These are phyloP conservation scores for Stenogyne calaminthoides DNA, from an alignment of 305 asterid species.

Conservation along the genomic window DNA sequence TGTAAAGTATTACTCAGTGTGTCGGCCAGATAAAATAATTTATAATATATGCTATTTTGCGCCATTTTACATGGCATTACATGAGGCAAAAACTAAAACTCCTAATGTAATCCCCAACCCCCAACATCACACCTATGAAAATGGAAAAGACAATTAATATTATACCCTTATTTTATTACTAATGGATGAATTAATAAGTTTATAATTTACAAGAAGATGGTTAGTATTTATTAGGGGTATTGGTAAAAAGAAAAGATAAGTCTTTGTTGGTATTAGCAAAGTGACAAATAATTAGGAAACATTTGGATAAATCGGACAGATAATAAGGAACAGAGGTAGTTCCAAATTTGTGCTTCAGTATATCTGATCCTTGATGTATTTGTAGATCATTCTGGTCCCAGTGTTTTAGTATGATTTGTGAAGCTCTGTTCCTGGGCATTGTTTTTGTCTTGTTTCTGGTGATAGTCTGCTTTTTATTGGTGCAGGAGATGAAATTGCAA, in stretches of 20 bases:
- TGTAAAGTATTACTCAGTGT: conserved; percentile 14
- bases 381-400: conserved; percentile 6
- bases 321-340: too few relatives aligned
- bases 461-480: conserved; percentile 30
- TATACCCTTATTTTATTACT: too few relatives aligned
- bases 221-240: too few relatives aligned
- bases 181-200: too few relatives aligned
- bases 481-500: conserved; percentile 94
- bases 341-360: neutral
- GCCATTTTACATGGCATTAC: neutral
- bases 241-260: too few relatives aligned
- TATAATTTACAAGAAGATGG: too few relatives aligned
- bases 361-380: conserved; percentile 2
- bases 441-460: conserved; percentile 13
- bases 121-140: neutral
- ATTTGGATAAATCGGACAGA: too few relatives aligned
- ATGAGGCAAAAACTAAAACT: neutral
- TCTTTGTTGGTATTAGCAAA: too few relatives aligned
- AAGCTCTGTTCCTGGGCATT: conserved; percentile 12
- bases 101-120: neutral
- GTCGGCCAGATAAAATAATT: conserved; percentile 2
- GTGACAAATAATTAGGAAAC: too few relatives aligned
- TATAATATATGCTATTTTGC: neutral
- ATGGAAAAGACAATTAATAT: neutral
- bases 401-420: conserved; percentile 15